Evolutionary conservation across 2,329 filamentous ascomycete species (phyloP).

Genomic region (Teratosphaeria destructans): DNA sequence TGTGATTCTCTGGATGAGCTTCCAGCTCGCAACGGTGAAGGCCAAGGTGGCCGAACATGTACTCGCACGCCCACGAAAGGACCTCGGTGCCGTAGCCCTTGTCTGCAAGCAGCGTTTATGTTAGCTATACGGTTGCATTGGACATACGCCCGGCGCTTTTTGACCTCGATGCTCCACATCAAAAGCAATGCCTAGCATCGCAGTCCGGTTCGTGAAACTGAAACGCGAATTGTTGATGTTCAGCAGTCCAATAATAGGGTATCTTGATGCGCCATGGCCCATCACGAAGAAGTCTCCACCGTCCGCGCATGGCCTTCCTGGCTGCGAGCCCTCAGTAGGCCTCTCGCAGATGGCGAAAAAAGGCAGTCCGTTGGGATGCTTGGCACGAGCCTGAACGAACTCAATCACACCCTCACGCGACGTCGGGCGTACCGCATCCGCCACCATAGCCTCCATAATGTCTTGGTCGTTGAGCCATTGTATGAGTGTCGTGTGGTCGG

Average conservation of each 20-base stretch:
- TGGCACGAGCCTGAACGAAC: background rate
- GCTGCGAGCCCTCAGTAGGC: background rate
- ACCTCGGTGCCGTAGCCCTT: background rate
- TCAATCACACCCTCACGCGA: background rate
- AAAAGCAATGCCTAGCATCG: background rate
- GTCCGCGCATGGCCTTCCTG: background rate
- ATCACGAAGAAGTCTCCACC: background rate
- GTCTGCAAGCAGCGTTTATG: background rate
- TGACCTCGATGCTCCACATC: background rate
- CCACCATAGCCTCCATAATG: background rate
- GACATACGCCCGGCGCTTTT: background rate
- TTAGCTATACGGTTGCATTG: background rate
- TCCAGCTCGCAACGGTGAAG: background rate
- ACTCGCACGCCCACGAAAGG: background rate
- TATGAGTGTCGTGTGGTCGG: background rate
- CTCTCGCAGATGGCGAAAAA: slow-evolving; percentile 1
- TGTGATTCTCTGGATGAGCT: background rate
- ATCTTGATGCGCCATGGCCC: background rate
- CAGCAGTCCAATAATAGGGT: background rate
- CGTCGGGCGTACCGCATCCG: background rate
- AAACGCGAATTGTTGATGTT: background rate
- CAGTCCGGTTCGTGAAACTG: background rate
- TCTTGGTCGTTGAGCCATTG: slow-evolving; percentile 3
- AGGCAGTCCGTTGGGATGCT: background rate
- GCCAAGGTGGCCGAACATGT: background rate